Conservation (phyloP, 371 early-diverging fungal genomes). For the Mucor saturninus region DNA sequence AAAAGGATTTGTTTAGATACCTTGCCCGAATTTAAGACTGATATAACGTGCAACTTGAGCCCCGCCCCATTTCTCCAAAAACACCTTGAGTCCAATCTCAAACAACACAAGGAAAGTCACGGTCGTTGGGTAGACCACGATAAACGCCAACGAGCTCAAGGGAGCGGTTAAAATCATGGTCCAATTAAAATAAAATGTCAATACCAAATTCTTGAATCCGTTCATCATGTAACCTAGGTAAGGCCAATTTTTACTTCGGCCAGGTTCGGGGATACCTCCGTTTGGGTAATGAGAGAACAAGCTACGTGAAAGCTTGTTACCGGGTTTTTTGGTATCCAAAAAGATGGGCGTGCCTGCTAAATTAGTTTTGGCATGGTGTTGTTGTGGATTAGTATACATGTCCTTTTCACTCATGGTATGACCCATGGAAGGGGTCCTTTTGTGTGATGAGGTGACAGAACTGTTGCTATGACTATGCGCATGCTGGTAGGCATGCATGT, state of each 20-base stretch:
- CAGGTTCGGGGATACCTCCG: slow-evolving; percentile 22
- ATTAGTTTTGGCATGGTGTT: slow-evolving; percentile 10
- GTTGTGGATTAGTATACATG: background rate
- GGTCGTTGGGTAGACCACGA: slow-evolving; percentile 27
- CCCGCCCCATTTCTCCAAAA: slow-evolving; percentile 36
- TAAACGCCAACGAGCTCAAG: slow-evolving; percentile 26
- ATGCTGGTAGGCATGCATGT: background rate
- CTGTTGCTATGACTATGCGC: background rate
- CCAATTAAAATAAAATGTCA: slow-evolving; percentile 44
- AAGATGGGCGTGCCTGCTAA: slow-evolving; percentile 14
- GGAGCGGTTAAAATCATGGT: slow-evolving; percentile 33
- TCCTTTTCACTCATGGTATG: background rate
- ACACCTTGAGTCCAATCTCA: slow-evolving; percentile 31
- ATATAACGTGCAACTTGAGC: slow-evolving; percentile 21
- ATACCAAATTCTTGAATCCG: slow-evolving; percentile 20
- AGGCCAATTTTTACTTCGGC: slow-evolving; percentile 17
- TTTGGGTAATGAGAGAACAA: background rate
- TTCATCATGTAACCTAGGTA: slow-evolving; percentile 30
- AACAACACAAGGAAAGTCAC: slow-evolving; percentile 28
- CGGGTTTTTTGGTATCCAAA: slow-evolving; percentile 6
- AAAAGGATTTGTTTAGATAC: background rate
- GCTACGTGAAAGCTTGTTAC: background rate
- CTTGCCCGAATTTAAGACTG: slow-evolving; percentile 32
- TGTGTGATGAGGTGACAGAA: background rate
- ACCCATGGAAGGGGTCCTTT: too few relatives aligned